Evolutionary conservation across 768 basidiomycete genomes (phyloP), one percentile per base, ranked within the genome.

Genomic region (Collybia sp.): DNA sequence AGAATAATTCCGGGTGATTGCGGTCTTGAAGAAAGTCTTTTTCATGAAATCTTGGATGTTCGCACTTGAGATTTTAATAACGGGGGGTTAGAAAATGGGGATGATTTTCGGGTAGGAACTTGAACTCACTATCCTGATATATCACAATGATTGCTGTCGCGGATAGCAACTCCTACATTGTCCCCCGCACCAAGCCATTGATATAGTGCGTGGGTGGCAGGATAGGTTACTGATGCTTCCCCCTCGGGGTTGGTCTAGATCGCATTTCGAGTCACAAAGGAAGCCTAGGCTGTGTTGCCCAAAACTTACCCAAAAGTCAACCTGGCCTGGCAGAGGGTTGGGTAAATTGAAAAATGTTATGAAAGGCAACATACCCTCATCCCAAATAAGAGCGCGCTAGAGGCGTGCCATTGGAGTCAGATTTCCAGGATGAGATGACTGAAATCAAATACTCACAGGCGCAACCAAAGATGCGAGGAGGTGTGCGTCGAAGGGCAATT

Each of bases 151-250:
- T 25, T 25, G 25, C 25, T 25, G 8, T 25, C 25, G 8, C 25
- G 25, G 25, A 25, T 35, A 12, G 30, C 33, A 6, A 44, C 43
- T 5, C 43, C 43, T n/a, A 44, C 16, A 3, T 34, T 44, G n/a
- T 44, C 32, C 13, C 30, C 31, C 8, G 25, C 25, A 3, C 25
- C 25, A 25, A 44, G 47, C 44, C 43, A 54, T 20, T 45, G 47
- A 32, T 51, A 54, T 17, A 54, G 43, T n/a, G 37, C 50, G 38
- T 33, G 47, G 2, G 47, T 43, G 15, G 53, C 50, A 8, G 50
- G 53, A 36, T 43, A 54, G 12, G 47, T 45, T 3, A 54, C 48
- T 25, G 25, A 25, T 25, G 25, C 25, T 25, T 25, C 25, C 8
- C 25, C 25, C 6, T 44, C 40, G 9, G 47, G 47, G 13, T 44